A percentile compares a stretch with the other conserved stretches of the same genome.
Conservation (phyloP, 1,284 basidiomycete species). For the Ceratobasidium sp. region DNA sequence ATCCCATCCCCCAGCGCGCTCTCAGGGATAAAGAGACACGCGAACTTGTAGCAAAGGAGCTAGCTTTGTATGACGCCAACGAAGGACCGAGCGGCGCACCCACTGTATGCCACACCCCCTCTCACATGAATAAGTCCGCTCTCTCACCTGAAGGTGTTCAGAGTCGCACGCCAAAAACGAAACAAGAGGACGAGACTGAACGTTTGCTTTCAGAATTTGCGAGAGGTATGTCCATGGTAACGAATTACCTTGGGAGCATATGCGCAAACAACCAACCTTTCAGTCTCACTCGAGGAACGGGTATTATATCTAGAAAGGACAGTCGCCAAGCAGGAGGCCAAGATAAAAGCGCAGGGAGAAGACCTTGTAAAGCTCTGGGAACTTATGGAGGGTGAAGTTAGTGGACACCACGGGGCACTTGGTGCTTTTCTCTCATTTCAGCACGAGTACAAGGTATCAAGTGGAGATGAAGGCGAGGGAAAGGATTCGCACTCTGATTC, state of each 20-base stretch:
- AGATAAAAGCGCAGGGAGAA: not conserved
- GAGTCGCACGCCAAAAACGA: not conserved
- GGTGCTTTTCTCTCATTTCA: not conserved
- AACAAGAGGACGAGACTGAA: not conserved
- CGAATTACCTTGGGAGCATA: too few relatives aligned
- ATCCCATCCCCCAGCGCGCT: not conserved
- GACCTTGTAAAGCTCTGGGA: conserved; percentile 7
- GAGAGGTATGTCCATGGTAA: not conserved
- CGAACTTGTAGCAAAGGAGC: conserved; percentile 7
- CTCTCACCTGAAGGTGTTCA: not conserved
- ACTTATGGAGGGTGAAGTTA: conserved; percentile 3
- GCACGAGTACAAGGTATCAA: not conserved
- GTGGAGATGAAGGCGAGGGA: not conserved
- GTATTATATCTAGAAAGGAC: not conserved
- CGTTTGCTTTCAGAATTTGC: not conserved
- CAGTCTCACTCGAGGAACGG: conserved; percentile 4
- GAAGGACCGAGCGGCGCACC: not conserved
- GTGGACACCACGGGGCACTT: not conserved
- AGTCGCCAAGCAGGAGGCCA: conserved; percentile 8
- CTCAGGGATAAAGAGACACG: conserved; percentile 11
- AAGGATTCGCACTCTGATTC: too few relatives aligned
- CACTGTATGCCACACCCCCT: not conserved
- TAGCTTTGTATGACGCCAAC: not conserved
- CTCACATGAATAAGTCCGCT: not conserved
- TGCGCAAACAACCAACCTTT: not conserved